A percentile compares a stretch with the other conserved stretches of the same genome.
Conservation (phyloP, 495 filamentous ascomycete species). For the Darksidea phi region DNA sequence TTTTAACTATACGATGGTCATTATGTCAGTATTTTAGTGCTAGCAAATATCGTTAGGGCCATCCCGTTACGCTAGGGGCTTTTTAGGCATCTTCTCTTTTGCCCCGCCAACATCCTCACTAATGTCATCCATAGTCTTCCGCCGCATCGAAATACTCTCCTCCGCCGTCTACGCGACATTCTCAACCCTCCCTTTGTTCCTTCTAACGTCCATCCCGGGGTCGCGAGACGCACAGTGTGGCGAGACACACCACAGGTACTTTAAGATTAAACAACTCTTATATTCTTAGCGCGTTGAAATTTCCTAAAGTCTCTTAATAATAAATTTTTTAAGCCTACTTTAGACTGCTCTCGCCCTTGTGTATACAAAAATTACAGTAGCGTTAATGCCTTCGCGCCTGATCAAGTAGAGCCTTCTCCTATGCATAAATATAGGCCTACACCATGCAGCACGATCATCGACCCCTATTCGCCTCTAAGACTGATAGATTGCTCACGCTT, state of each 20-base stretch:
- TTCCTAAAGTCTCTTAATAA: constrained; percentile 9
- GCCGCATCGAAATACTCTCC: too few relatives aligned
- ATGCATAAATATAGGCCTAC: constrained; percentile 2
- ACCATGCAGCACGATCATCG: neutral
- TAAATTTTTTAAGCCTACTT: constrained; percentile 7
- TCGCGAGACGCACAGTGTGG: constrained; percentile 7
- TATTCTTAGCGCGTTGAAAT: constrained; percentile 11
- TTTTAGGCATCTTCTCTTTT: too few relatives aligned
- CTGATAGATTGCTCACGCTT: neutral
- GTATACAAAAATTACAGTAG: constrained; percentile 13
- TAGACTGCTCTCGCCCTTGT: neutral
- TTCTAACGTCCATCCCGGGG: too few relatives aligned
- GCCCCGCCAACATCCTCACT: too few relatives aligned
- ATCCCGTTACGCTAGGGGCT: too few relatives aligned
- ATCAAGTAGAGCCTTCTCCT: constrained; percentile 5
- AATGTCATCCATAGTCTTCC: too few relatives aligned
- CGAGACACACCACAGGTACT: constrained; percentile 16
- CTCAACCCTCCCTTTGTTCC: too few relatives aligned
- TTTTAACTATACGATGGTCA: too few relatives aligned
- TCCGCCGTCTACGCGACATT: too few relatives aligned
- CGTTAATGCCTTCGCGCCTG: constrained; percentile 9
- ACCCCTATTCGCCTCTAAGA: neutral
- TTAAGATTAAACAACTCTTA: constrained; percentile 16
- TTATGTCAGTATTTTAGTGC: too few relatives aligned
- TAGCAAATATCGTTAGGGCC: too few relatives aligned